Evolutionary conservation across 108 stramenopile genomes (phyloP), one percentile per base, ranked within the genome.

Genomic region (Nitzschia sp.): DNA sequence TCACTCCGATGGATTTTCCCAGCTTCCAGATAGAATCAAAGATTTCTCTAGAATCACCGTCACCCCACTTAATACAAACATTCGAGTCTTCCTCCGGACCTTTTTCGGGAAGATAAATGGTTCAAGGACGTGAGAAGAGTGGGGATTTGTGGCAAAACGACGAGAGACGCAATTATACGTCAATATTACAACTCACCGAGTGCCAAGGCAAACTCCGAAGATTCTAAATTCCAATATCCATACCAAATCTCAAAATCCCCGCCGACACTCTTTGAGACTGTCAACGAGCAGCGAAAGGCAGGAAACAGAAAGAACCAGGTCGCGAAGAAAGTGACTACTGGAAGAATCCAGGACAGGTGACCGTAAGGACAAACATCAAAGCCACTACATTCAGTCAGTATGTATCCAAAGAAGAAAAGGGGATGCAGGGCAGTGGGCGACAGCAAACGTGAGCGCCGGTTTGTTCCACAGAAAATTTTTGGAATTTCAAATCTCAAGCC

Each of bases 281-380:
- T 27, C 6, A 64, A 48, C 8, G 46, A 64, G 36, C 63, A 64
- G 13, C 46, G 23, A 32, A 64, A 64, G 3, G 63, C 22, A 2
- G 63, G 35, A 47, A 38, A 64, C 4, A 45, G 29, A 32, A 64
- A 64, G 63, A 64, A 64, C 6, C 29, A 34, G 13, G 59, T 60
- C 19, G 31, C 59, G 4, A 60, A 35, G 21, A 60, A 34, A n/a
- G 34, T 41, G 9, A 60, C 31, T 2, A 35, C 13, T 21, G 59
- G 59, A 41, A 60, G 16, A 60, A 60, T 60, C 34, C 36, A 60
- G 17, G 59, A 60, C 35, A 60, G 59, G 33, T 60, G 59, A 11
- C 59, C 59, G 21, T 60, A 60, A 13, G 35, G 36, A n/a, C 9
- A 38, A n/a, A 60, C 38, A 21, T 23, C 33, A 35, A 38, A 38